Evolutionary conservation across 352 stramenopile species (phyloP).

Genomic region (Phytophthora chlamydospora): DNA sequence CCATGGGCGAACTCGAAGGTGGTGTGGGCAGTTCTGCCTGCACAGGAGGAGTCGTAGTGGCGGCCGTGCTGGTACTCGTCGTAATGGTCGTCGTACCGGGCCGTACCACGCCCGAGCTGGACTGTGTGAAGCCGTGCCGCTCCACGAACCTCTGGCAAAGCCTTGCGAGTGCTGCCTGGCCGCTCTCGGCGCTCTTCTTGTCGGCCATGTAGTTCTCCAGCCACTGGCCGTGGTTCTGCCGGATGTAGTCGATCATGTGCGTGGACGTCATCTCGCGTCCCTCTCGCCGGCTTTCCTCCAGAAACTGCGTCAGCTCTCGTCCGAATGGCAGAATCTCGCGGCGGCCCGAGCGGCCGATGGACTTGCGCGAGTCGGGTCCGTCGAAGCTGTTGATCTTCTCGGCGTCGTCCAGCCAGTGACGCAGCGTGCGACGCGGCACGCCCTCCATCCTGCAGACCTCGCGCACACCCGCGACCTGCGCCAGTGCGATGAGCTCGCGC

Average conservation of each 20-base stretch:
- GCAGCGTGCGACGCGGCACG: conserved; percentile 43
- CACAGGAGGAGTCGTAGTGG: background rate
- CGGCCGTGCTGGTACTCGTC: background rate
- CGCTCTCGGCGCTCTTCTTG: conserved; percentile 53
- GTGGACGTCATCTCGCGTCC: conserved; percentile 45
- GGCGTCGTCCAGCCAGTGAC: conserved; percentile 50
- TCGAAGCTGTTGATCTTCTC: conserved; percentile 54
- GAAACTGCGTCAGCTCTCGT: conserved; percentile 34
- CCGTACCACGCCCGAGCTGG: background rate
- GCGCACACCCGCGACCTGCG: conserved; percentile 38
- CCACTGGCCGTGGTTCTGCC: conserved; percentile 39
- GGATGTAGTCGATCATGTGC: conserved; percentile 53
- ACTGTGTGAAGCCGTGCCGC: conserved; percentile 35
- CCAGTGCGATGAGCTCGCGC: conserved; percentile 49
- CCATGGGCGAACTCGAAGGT: background rate
- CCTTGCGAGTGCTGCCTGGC: conserved; percentile 42
- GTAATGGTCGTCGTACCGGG: conserved; percentile 2
- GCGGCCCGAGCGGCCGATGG: conserved; percentile 46
- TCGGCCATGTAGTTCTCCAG: conserved; percentile 41
- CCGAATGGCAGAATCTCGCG: conserved; percentile 48
- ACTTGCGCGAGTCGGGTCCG: conserved; percentile 44
- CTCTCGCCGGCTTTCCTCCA: conserved; percentile 30
- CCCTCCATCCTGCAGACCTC: conserved; percentile 48
- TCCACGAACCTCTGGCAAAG: conserved; percentile 50
- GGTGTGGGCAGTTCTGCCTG: background rate